Evolutionary conservation across 192 early-diverging fungal genomes (phyloP).

Genomic region (Gryganskiella cystojenkinii): DNA sequence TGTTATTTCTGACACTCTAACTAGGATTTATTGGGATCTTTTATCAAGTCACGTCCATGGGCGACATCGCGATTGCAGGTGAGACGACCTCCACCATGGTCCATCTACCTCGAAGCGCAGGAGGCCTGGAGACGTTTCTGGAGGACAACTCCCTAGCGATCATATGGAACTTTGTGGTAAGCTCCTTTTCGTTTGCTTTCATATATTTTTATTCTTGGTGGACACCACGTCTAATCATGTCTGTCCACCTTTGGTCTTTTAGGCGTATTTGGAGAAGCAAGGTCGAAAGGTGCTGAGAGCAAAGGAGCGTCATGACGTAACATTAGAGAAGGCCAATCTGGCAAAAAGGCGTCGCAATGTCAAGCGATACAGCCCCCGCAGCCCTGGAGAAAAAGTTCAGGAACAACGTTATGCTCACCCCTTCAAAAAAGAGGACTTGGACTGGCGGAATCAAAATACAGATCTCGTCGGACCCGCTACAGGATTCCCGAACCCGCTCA

Average conservation of each 20-base stretch:
- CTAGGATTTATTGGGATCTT: conserved; percentile 12
- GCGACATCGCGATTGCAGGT: conserved; percentile 5
- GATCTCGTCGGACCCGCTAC: conserved; percentile 20
- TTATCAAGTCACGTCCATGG: conserved; percentile 8
- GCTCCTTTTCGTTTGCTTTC: background rate
- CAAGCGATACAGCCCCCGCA: too few species aligned
- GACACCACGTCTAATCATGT: background rate
- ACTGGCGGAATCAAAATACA: conserved; percentile 20
- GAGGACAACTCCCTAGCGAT: conserved; percentile 11
- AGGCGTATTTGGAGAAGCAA: conserved; percentile 12
- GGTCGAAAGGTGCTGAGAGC: background rate
- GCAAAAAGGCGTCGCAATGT: background rate
- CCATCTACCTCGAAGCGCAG: background rate
- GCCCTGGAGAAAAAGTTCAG: background rate
- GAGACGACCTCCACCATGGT: conserved; percentile 3
- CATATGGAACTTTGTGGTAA: conserved; percentile 13
- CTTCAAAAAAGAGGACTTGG: background rate
- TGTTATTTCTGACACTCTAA: too few species aligned
- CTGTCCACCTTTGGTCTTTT: background rate
- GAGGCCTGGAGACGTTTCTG: conserved; percentile 5
- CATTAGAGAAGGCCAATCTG: background rate
- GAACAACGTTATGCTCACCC: background rate
- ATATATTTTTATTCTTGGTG: conserved; percentile 1
- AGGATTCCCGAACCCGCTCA: background rate
- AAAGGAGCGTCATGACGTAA: background rate